Evolutionary conservation across 2,329 filamentous ascomycete genomes (phyloP), one percentile per base, ranked within the genome.

Genomic region (Scopulariopsis brevicaulis): DNA sequence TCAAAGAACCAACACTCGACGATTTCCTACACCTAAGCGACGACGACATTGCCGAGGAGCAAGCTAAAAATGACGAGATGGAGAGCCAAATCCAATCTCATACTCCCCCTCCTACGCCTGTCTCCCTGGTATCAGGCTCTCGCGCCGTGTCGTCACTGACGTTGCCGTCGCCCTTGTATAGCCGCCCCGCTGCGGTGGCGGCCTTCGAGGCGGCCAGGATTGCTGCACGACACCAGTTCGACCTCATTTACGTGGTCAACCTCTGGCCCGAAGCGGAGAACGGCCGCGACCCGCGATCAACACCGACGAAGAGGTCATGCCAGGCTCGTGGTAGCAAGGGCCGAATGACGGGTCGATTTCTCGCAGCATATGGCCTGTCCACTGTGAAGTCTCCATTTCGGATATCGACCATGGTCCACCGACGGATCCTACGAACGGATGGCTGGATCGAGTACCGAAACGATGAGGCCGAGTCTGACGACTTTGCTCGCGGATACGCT

Each of bases 221-320:
- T 46, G 81, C 81, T 5, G 73, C 71, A 4, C 75, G 76, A 57
- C 82, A 82, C 65, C 73, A 79, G 57, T 82, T 84, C 56, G 78
- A 82, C 62, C 70, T 84, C 25, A 73, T 83, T 14, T 84, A 84
- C 62, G 74, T 84, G 34, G 76, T 83, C 61, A 82, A 79, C 61
- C 68, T 84, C 15, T 83, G 81, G 80, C 80, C 81, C 3, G 71
- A 65, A 43, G 61, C 65, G 43, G 15, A 40, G 32, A 24, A 46
- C 32, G 50, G 34, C 10, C 51, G 22, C 12, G 56, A 48, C 50
- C 35, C 35, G 24, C 15, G 37, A n/a, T 54, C 51, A 24, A 58
- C 51, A 25, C 56, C 56, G 28, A 58, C 51, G 14, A 24, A 8
- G 34, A 18, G 18, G 11, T 51, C 55, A n/a, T 48, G 14, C 25